Evolutionary conservation across 2,329 filamentous ascomycete species (phyloP).

Genomic region (Bipolaris gigantea): DNA sequence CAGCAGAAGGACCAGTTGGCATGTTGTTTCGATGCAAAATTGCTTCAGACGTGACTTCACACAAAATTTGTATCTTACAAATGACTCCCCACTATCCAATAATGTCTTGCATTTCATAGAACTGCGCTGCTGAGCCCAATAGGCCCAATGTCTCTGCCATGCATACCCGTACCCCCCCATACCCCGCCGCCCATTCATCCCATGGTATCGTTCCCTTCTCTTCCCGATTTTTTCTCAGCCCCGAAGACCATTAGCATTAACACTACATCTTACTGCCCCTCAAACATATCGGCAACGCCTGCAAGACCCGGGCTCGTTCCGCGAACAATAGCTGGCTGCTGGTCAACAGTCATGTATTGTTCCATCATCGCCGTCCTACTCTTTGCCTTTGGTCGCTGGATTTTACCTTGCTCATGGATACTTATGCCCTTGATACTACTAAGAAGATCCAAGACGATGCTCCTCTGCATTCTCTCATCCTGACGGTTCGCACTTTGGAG

Average conservation of each 20-base stretch:
- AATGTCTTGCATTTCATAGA: background rate
- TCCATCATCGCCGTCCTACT: constrained; percentile 42
- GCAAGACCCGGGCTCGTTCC: constrained; percentile 48
- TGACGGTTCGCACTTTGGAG: constrained; percentile 52
- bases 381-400: constrained; percentile 51
- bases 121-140: background rate
- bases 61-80: background rate
- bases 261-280: constrained; percentile 8
- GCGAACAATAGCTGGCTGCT: constrained; percentile 39
- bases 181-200: background rate
- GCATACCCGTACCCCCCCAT: background rate
- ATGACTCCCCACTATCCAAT: background rate
- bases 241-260: background rate
- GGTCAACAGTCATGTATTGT: constrained; percentile 49
- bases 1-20: too few relatives aligned
- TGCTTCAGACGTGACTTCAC: background rate
- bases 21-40: too few relatives aligned
- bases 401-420: constrained; percentile 89
- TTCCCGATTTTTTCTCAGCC: background rate
- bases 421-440: constrained; percentile 87
- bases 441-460: constrained; percentile 79
- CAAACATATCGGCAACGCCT: constrained; percentile 52
- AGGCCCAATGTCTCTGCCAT: background rate
- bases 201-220: background rate
- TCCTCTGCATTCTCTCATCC: constrained; percentile 73